phyloP scores from a whole-genome alignment of 106 monocot genomes.

The Ottelia alismoides region DNA sequence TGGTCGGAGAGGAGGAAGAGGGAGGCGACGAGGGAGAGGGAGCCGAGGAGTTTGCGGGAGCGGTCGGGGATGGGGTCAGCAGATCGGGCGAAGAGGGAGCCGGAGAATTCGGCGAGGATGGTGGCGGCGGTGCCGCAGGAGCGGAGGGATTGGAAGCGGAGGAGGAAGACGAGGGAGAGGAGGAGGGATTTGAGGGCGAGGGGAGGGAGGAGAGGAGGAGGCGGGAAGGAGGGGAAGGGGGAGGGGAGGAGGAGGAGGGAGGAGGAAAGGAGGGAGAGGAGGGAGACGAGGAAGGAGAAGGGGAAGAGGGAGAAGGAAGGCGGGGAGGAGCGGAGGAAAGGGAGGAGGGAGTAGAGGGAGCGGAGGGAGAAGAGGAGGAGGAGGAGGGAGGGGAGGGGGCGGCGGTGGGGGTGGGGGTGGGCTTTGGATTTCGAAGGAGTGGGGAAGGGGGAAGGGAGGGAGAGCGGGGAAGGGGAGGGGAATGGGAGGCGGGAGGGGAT shows the following conservation, averaged over 20 bases:
- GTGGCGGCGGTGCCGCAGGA: conserved; percentile 20
- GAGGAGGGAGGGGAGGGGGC: conserved; percentile 9
- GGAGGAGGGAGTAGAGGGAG: conserved; percentile 6
- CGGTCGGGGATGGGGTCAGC: background rate
- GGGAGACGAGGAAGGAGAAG: conserved; percentile 9
- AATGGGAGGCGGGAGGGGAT: conserved; percentile 3
- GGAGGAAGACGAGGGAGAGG: conserved; percentile 19
- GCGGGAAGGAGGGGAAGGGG: conserved; percentile 17
- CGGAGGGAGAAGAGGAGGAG: conserved; percentile 8
- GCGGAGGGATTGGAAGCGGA: conserved; percentile 18
- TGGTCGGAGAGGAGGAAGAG: conserved; percentile 25
- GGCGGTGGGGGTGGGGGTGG: conserved; percentile 3
- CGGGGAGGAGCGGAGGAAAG: conserved; percentile 7
- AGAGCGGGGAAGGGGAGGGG: background rate
- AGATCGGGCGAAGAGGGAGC: conserved; percentile 22
- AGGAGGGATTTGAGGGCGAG: conserved; percentile 29
- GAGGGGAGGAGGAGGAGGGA: conserved; percentile 5
- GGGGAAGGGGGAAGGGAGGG: background rate
- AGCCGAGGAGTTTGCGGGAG: conserved; percentile 9
- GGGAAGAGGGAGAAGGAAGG: conserved; percentile 15
- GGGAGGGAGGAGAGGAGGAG: conserved; percentile 13
- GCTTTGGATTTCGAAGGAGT: background rate
- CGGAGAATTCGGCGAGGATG: conserved; percentile 25
- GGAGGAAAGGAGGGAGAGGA: conserved; percentile 16
- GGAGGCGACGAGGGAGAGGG: conserved; percentile 16